These are phyloP conservation scores for Exophiala alcalophila DNA, from an alignment of 2,329 filamentous ascomycete genomes.

Conservation along the genomic window DNA sequence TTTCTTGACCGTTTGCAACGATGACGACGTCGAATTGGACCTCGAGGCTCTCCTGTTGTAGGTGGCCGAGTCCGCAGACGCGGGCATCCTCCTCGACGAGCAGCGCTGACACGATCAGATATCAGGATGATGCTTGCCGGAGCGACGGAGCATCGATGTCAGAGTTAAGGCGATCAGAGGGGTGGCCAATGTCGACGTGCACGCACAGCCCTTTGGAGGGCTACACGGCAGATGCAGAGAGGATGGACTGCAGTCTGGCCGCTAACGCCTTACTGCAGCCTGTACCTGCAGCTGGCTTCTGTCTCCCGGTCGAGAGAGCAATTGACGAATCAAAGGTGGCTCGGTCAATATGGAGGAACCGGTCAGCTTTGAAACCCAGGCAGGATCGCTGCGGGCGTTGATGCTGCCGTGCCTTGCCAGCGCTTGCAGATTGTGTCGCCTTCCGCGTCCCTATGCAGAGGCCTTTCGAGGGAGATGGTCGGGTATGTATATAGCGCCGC, in stretches of 20 bases:
- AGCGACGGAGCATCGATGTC: conserved; percentile 5
- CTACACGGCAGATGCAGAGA: conserved; percentile 21
- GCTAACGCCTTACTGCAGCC: conserved; percentile 6
- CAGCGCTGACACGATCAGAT: conserved; percentile 4
- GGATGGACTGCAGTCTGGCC: conserved; percentile 15
- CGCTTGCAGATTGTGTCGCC: too few species aligned
- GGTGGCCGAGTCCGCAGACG: conserved; percentile 13
- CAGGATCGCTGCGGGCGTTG: conserved; percentile 4
- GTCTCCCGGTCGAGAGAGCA: conserved; percentile 11
- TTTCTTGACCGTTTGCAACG: conserved; percentile 42
- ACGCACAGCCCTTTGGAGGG: conserved; percentile 10
- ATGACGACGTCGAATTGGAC: conserved; percentile 46
- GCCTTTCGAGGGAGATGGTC: neutral
- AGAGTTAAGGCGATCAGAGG: neutral
- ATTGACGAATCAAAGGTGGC: conserved; percentile 17
- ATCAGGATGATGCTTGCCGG: conserved; percentile 11
- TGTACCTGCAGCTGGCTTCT: conserved; percentile 22
- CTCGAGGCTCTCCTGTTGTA: conserved; percentile 35
- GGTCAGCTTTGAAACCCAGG: conserved; percentile 18
- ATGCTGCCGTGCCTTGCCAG: conserved; percentile 3
- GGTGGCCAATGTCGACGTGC: conserved; percentile 8
- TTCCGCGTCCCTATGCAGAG: neutral
- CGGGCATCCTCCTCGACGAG: conserved; percentile 17
- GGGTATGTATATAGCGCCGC: conserved; percentile 1
- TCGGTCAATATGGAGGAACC: conserved; percentile 15